phyloP scores from a whole-genome alignment of 2,329 filamentous ascomycete genomes.

The Pseudogymnoascus sp. region DNA sequence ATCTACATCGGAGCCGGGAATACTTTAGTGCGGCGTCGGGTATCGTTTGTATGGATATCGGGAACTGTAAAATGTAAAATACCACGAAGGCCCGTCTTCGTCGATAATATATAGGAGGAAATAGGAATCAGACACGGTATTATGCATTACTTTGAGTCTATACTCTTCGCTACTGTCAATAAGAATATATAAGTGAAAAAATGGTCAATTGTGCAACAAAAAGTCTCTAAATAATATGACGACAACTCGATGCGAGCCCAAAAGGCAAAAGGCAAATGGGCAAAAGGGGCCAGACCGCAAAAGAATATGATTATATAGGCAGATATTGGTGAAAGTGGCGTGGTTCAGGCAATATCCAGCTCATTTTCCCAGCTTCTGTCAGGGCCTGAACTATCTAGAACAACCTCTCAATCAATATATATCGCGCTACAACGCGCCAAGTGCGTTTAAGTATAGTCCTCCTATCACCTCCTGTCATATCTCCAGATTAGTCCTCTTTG shows the following conservation, averaged over 20 bases:
- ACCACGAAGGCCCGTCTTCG: background rate
- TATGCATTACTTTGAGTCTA: background rate
- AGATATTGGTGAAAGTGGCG: background rate
- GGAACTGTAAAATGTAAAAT: background rate
- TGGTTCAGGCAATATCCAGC: background rate
- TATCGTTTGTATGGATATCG: background rate
- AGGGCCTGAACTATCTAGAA: background rate
- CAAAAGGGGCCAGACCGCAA: background rate
- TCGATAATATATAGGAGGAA: background rate
- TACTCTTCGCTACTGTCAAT: background rate
- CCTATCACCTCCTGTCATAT: background rate
- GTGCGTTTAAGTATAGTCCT: background rate
- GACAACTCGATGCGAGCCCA: background rate
- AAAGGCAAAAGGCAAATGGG: background rate
- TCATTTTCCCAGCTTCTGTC: background rate
- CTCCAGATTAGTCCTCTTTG: background rate
- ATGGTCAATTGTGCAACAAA: background rate
- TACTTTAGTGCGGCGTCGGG: constrained; percentile 1
- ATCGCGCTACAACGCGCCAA: background rate
- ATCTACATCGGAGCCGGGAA: background rate
- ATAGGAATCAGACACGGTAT: too few species aligned
- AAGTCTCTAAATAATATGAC: background rate
- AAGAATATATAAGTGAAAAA: background rate
- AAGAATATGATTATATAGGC: background rate
- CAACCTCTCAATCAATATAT: background rate